These are phyloP conservation scores for Tolypocladium tundrense DNA, from an alignment of 2,329 filamentous ascomycete genomes.

Conservation along the genomic window DNA sequence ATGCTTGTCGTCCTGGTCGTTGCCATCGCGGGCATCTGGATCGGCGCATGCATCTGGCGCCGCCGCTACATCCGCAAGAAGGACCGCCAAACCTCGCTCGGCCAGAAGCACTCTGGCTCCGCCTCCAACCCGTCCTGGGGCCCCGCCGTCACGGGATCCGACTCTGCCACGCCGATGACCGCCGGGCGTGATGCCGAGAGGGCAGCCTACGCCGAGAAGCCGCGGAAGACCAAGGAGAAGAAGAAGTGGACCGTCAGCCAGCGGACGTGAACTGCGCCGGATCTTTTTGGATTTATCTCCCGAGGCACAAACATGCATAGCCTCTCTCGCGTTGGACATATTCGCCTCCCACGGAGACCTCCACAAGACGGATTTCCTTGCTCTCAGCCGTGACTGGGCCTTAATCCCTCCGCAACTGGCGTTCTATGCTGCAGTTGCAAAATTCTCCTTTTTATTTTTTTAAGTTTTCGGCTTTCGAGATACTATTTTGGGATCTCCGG, in stretches of 20 bases:
- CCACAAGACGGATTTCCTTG: neutral
- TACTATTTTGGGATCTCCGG: neutral
- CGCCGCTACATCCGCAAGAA: slow-evolving; percentile 62
- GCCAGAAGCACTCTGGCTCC: slow-evolving; percentile 28
- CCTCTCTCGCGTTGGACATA: neutral
- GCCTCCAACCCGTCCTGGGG: slow-evolving; percentile 24
- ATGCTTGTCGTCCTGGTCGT: slow-evolving; percentile 68
- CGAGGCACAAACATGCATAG: neutral
- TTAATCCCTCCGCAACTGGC: neutral
- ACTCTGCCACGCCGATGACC: slow-evolving; percentile 12
- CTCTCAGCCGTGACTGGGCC: neutral
- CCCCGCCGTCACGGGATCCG: slow-evolving; percentile 15
- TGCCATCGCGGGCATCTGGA: slow-evolving; percentile 56
- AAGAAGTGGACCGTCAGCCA: slow-evolving; percentile 37
- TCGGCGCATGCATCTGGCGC: slow-evolving; percentile 60
- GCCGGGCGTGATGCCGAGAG: slow-evolving; percentile 4
- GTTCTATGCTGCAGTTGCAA: neutral
- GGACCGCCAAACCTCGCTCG: slow-evolving; percentile 37
- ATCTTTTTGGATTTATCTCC: neutral
- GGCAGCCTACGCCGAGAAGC: slow-evolving; percentile 6
- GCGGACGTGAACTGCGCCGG: slow-evolving; percentile 24
- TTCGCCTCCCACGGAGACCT: neutral
- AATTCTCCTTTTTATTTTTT: neutral
- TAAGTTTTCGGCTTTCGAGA: neutral
- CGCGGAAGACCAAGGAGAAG: slow-evolving; percentile 24